Evolutionary conservation across 345 rosid species (phyloP).

Genomic region (Linum tenue): DNA sequence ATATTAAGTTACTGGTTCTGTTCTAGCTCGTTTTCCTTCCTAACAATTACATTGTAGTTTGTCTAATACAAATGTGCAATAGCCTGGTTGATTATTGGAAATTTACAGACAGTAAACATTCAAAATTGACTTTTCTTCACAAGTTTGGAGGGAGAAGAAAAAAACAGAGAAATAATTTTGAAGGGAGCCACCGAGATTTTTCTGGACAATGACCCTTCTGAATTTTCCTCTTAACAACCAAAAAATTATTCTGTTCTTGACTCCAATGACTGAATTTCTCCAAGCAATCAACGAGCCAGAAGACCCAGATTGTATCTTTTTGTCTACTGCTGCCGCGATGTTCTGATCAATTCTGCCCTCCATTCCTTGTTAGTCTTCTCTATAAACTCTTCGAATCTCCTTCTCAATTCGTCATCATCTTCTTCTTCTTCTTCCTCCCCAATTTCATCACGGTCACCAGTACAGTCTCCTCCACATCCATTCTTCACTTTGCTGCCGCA

Average conservation of each 20-base stretch:
- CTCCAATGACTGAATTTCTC: too few relatives aligned
- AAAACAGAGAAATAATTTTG: not conserved
- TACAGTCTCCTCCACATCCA: too few relatives aligned
- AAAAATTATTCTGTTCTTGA: not conserved
- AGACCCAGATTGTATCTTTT: not conserved
- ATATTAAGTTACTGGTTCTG: too few relatives aligned
- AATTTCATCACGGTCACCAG: too few relatives aligned
- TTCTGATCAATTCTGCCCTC: conserved; percentile 35
- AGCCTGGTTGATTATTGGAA: not conserved
- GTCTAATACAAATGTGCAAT: too few relatives aligned
- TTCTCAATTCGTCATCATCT: conserved; percentile 34
- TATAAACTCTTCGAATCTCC: conserved; percentile 56
- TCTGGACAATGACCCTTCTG: not conserved
- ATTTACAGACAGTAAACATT: not conserved
- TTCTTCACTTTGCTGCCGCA: not conserved
- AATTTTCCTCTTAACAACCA: not conserved
- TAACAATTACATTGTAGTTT: too few relatives aligned
- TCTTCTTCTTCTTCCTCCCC: too few relatives aligned
- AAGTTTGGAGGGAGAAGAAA: too few relatives aligned
- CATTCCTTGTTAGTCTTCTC: conserved; percentile 45
- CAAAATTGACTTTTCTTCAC: not conserved
- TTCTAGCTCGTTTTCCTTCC: too few relatives aligned
- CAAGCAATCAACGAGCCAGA: not conserved
- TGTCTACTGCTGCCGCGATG: not conserved
- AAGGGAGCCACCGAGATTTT: not conserved